phyloP scores from a whole-genome alignment of 257 asterid genomes.

The Solanum sitiens region DNA sequence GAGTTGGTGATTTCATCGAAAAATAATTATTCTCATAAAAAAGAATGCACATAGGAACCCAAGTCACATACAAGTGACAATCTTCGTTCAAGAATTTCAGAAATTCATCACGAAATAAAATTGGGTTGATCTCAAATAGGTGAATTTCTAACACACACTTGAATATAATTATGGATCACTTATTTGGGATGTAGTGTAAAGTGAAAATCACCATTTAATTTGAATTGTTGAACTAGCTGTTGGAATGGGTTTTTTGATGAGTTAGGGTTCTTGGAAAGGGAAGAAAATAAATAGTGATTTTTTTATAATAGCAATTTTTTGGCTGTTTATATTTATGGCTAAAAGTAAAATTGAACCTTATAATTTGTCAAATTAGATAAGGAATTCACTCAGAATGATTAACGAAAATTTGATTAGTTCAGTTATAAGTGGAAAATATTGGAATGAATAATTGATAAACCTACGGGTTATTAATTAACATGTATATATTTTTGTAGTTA shows the following conservation, averaged over 20 bases:
- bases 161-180: too few species aligned
- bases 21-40: too few species aligned
- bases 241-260: too few species aligned
- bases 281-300: too few species aligned
- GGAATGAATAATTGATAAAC: neutral
- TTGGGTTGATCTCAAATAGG: neutral
- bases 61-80: neutral
- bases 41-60: too few species aligned
- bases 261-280: neutral
- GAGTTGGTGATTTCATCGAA: too few species aligned
- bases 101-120: neutral
- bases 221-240: neutral
- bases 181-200: neutral
- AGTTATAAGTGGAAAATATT: neutral
- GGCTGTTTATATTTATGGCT: neutral
- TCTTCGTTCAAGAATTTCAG: neutral
- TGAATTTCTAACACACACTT: neutral
- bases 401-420: neutral
- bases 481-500: too few species aligned
- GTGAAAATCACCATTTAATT: neutral
- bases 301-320: neutral
- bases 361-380: too few species aligned
- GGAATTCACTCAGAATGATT: too few species aligned
- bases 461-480: neutral
- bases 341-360: too few species aligned